Conservation (phyloP, 2,329 filamentous ascomycete species). For the Aspergillus versicolor region DNA sequence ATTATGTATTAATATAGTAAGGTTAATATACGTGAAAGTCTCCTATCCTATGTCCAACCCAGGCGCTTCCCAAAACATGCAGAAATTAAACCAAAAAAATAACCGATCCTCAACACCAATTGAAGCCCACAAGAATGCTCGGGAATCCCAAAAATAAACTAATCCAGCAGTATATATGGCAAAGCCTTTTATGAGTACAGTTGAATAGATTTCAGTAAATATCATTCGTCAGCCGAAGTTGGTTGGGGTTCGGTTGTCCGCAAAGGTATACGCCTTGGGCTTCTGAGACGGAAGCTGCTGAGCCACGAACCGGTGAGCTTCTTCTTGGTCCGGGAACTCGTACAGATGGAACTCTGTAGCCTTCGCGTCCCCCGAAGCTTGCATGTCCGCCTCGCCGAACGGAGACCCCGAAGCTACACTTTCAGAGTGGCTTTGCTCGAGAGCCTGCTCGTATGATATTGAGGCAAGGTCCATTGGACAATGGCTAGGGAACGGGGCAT, state of each 20-base stretch:
- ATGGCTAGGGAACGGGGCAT: conserved; percentile 33
- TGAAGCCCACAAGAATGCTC: conserved; percentile 8
- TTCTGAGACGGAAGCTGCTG: conserved; percentile 43
- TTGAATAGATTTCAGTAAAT: neutral
- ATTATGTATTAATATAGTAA: conserved; percentile 15
- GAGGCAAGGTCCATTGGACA: conserved; percentile 40
- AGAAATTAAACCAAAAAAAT: conserved; percentile 10
- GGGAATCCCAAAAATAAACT: neutral
- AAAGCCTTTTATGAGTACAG: conserved; percentile 10
- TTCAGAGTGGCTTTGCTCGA: conserved; percentile 30
- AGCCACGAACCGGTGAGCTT: conserved; percentile 43
- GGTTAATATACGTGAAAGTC: conserved; percentile 24
- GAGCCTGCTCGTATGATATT: conserved; percentile 37
- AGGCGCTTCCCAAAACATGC: conserved; percentile 23
- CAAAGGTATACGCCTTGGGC: conserved; percentile 45
- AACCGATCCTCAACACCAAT: conserved; percentile 25
- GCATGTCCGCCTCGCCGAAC: conserved; percentile 32
- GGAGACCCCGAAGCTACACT: conserved; percentile 33
- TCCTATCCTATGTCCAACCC: conserved; percentile 23
- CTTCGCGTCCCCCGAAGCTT: conserved; percentile 31
- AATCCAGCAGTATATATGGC: conserved; percentile 1
- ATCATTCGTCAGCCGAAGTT: conserved; percentile 26
- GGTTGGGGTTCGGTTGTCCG: conserved; percentile 41
- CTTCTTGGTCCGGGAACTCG: conserved; percentile 46
- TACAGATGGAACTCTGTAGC: conserved; percentile 44